Evolutionary conservation across 139 green algal species (phyloP), one percentile per base, ranked within the genome.

Genomic region (Diplosphaera chodatii): DNA sequence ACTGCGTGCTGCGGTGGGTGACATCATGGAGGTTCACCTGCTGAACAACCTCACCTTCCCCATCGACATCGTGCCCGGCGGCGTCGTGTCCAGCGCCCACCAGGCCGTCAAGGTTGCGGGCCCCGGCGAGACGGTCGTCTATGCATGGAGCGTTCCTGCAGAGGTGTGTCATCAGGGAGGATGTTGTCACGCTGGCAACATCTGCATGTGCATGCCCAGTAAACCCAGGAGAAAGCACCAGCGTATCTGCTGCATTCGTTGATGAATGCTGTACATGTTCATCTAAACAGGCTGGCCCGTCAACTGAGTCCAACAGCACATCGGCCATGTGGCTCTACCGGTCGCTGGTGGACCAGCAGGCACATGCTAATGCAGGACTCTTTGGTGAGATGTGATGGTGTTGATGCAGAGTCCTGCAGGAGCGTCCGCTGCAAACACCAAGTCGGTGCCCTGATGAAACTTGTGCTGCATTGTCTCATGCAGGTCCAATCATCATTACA

Each of bases 401-500:
- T n/a, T n/a, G n/a, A n/a, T n/a, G n/a, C n/a, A n/a, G n/a, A n/a
- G n/a, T n/a, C n/a, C n/a, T n/a, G n/a, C n/a, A n/a, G n/a, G n/a
- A n/a, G n/a, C n/a, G n/a, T n/a, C n/a, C n/a, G n/a, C n/a, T n/a
- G n/a, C n/a, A n/a, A n/a, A n/a, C n/a, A n/a, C n/a, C n/a, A n/a
- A n/a, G n/a, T n/a, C n/a, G n/a, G n/a, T n/a, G n/a, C n/a, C n/a
- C n/a, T n/a, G n/a, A n/a, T n/a, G n/a, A n/a, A n/a, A 48, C 37
- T 48, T 6, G 37, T 48, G 37, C 37, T 20, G 37, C 8, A 6
- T 10, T 48, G 37, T 48, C 6, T 48, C n/a, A n/a, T n/a, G n/a
- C n/a, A n/a, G 37, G 86, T 15, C 74, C 77, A 8, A 69, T 90
- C 31, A 85, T 91, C 27, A 67, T 91, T n/a, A 82, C 81, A 25